Evolutionary conservation across 495 filamentous ascomycete genomes (phyloP), one percentile per base, ranked within the genome.

Genomic region (Parachaetomium inaequale): DNA sequence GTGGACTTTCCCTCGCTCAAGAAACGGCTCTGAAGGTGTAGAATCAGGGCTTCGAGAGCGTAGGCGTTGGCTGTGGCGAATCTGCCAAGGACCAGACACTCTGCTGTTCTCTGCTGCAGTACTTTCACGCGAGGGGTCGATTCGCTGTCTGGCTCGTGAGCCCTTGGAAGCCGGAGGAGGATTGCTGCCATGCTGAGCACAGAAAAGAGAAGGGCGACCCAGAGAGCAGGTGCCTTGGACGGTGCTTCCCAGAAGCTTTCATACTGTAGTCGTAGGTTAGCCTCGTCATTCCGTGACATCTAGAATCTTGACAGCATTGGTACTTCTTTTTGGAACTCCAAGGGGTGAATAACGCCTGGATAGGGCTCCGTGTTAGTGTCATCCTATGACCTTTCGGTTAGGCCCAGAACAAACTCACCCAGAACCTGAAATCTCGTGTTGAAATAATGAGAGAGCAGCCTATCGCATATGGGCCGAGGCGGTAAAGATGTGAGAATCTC

Each of bases 241-340:
- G 32, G 52, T 17, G n/a, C 32, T 26, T 55, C 52, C 52, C 52
- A 55, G 21, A 55, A 55, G 3, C 8, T 17, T 26, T 38, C 34
- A 8, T 55, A 55, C 52, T 55, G 19, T 36, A 6, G n/a, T 19
- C 6, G 19, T 26, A 11, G 19, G 34, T 55, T 55, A 55, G 52
- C n/a, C 19, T 6, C 19, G 15, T n/a, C 7, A 2, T 4, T 36
- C 2, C 7, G 7, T 7, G 12, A 17, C 17, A 2, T 7, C 40
- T 0, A 3, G 17, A 5, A 17, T 12, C 3, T 5, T 15, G 3
- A 4, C 19, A 40, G 8, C 11, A 4, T 15, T 1, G 3, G 17
- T 55, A 55, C 52, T 26, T 55, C 52, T 38, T 38, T 55, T 26
- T 55, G 52, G 21, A 55, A 55, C 34, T 55, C 34, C 19, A 38